Evolutionary conservation across 139 green algal genomes (phyloP).

Genomic region (Edaphochlamys debaryana): DNA sequence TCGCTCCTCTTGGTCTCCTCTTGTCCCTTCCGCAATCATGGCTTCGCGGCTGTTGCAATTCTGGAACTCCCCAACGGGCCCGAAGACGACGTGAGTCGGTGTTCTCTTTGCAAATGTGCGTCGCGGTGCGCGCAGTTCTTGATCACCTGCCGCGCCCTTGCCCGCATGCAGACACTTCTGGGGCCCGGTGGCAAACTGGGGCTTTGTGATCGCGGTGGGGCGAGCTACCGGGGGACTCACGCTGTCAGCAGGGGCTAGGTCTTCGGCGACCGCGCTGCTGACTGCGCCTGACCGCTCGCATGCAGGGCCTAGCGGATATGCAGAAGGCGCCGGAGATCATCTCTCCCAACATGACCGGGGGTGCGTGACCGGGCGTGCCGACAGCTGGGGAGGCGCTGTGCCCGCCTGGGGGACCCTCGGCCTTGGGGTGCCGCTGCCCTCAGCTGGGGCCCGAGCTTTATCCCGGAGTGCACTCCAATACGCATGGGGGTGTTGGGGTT

Average conservation of each 20-base stretch:
- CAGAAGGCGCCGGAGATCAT: conserved; percentile 75
- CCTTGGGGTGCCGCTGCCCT: too few relatives aligned
- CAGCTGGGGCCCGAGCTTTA: neutral
- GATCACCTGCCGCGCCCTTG: too few relatives aligned
- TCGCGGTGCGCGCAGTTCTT: too few relatives aligned
- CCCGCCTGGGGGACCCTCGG: neutral
- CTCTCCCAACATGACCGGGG: conserved; percentile 81
- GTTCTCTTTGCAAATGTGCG: too few relatives aligned
- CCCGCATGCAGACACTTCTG: too few relatives aligned
- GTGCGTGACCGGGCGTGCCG: conserved; percentile 40
- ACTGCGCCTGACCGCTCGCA: neutral
- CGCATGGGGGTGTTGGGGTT: too few relatives aligned
- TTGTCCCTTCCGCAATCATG: neutral
- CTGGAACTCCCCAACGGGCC: conserved; percentile 47
- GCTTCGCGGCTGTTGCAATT: conserved; percentile 8
- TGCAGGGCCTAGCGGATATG: conserved; percentile 70
- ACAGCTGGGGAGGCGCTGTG: neutral
- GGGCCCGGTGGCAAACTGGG: conserved; percentile 86
- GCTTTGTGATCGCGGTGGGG: conserved; percentile 80
- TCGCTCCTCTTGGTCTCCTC: too few relatives aligned
- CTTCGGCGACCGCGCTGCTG: neutral
- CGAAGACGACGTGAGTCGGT: conserved; percentile 77
- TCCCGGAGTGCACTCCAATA: too few relatives aligned
- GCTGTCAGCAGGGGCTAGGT: neutral
- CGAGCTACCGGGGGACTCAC: neutral